Conservation (phyloP, 192 early-diverging fungal species). For the Thoreauomyces humboldtii region DNA sequence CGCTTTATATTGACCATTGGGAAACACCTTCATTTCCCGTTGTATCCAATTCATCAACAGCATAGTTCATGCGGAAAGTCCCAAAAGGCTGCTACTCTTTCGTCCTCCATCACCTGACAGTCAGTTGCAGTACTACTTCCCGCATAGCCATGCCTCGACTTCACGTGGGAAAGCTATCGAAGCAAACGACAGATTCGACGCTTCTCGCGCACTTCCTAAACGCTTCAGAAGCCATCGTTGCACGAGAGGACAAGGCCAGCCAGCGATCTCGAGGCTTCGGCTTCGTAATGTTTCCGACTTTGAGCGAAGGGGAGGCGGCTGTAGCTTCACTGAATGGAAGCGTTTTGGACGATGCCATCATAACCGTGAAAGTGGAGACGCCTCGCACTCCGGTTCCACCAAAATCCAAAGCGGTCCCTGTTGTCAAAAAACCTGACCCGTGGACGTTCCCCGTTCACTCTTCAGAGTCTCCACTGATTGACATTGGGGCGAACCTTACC, state of each 20-base stretch:
- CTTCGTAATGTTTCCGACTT: conserved; percentile 1
- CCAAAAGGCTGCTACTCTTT: no score
- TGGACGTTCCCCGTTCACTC: conserved; percentile 13
- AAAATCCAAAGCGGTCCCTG: not conserved
- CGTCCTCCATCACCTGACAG: no score
- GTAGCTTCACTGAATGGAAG: not conserved
- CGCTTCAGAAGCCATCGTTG: not conserved
- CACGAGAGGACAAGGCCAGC: not conserved
- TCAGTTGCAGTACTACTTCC: no score
- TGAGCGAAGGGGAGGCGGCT: not conserved
- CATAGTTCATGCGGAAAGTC: no score
- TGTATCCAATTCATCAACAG: no score
- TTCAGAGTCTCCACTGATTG: conserved; percentile 22
- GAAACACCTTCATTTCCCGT: no score
- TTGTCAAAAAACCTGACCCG: not conserved
- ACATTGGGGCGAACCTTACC: conserved; percentile 40
- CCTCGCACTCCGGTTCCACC: not conserved
- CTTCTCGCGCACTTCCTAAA: not conserved
- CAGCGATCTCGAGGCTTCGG: conserved; percentile 4
- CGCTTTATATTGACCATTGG: no score
- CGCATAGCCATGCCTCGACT: no score
- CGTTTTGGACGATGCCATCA: not conserved
- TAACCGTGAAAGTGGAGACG: not conserved
- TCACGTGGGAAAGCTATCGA: not conserved
- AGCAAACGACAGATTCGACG: not conserved